Conservation (phyloP, 2,329 filamentous ascomycete genomes). For the Amesomyces nigricolor region DNA sequence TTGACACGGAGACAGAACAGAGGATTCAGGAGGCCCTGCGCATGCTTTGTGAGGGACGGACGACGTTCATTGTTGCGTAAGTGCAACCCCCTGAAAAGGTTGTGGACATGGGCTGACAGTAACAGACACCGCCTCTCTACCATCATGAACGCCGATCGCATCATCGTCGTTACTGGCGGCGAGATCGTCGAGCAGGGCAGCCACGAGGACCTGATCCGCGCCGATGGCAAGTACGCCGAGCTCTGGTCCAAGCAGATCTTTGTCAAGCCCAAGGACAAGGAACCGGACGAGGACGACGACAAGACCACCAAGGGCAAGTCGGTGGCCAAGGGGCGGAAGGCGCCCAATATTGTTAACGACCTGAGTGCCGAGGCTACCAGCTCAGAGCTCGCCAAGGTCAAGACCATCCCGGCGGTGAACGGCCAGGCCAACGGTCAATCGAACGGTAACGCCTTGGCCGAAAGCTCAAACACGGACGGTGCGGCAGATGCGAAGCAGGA, state of each 20-base stretch:
- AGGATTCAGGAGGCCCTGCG: slow-evolving; percentile 59
- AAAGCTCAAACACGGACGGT: slow-evolving; percentile 25
- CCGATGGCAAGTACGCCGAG: slow-evolving; percentile 57
- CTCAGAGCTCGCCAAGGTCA: slow-evolving; percentile 34
- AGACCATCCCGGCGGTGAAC: slow-evolving; percentile 17
- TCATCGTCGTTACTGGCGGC: slow-evolving; percentile 60
- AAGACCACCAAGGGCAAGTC: slow-evolving; percentile 14
- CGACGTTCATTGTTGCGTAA: slow-evolving; percentile 61
- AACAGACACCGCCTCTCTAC: slow-evolving; percentile 62
- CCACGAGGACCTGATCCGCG: slow-evolving; percentile 52
- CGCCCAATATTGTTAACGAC: slow-evolving; percentile 33
- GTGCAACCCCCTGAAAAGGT: slow-evolving; percentile 25
- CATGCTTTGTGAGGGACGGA: slow-evolving; percentile 54
- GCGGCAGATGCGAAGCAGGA: slow-evolving; percentile 13
- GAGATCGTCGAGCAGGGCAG: slow-evolving; percentile 58
- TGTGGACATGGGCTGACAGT: slow-evolving; percentile 8
- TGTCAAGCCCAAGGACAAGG: slow-evolving; percentile 43
- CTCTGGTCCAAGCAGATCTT: slow-evolving; percentile 62
- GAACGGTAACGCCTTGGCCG: slow-evolving; percentile 9
- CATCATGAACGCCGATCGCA: slow-evolving; percentile 62
- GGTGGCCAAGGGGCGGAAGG: slow-evolving; percentile 18
- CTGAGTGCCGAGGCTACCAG: slow-evolving; percentile 34
- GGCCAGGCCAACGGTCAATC: slow-evolving; percentile 9
- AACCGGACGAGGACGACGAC: slow-evolving; percentile 22
- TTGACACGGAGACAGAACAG: slow-evolving; percentile 65